Percentiles rank a stretch among this genome's conserved stretches.
These are phyloP conservation scores for Lentinula boryana DNA, from an alignment of 768 basidiomycete species.

Conservation along the genomic window DNA sequence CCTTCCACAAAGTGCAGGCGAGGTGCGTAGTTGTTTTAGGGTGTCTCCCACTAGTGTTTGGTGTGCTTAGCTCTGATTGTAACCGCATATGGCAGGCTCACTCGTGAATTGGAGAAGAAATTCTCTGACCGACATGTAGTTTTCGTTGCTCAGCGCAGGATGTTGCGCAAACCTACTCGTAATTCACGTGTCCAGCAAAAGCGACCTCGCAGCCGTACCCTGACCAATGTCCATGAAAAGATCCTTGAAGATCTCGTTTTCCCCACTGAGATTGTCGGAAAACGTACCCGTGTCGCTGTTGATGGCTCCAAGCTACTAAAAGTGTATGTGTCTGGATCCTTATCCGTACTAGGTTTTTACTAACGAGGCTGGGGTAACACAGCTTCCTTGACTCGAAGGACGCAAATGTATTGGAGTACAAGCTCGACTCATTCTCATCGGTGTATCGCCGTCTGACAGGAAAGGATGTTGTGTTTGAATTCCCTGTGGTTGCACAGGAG, in stretches of 20 bases:
- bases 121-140: slow-evolving; percentile 99
- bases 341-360: slow-evolving; percentile 7
- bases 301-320: slow-evolving; percentile 95
- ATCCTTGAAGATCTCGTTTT: slow-evolving; percentile 98
- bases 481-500: slow-evolving; percentile 72
- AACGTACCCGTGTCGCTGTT: slow-evolving; percentile 89
- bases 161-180: slow-evolving; percentile 96
- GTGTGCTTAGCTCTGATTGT: slow-evolving; percentile 2
- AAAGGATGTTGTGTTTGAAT: slow-evolving; percentile 95
- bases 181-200: slow-evolving; percentile 92
- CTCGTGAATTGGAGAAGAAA: slow-evolving; percentile 99
- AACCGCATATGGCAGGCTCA: slow-evolving; percentile 57
- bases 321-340: slow-evolving; percentile 66
- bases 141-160: slow-evolving; percentile 97
- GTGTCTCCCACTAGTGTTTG: neutral
- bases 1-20: slow-evolving; percentile 96
- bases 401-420: slow-evolving; percentile 97
- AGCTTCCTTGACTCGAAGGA: slow-evolving; percentile 99
- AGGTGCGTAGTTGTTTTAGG: slow-evolving; percentile 46
- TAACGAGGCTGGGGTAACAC: slow-evolving; percentile 14
- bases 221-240: slow-evolving; percentile 96
- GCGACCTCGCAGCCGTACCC: slow-evolving; percentile 93
- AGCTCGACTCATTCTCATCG: slow-evolving; percentile 98
- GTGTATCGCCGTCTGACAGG: slow-evolving; percentile 94
- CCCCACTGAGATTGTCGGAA: slow-evolving; percentile 98